A percentile compares a stretch with the other conserved stretches of the same genome.
Conservation (phyloP, 495 filamentous ascomycete species). For the Antarctomyces pellizariae region DNA sequence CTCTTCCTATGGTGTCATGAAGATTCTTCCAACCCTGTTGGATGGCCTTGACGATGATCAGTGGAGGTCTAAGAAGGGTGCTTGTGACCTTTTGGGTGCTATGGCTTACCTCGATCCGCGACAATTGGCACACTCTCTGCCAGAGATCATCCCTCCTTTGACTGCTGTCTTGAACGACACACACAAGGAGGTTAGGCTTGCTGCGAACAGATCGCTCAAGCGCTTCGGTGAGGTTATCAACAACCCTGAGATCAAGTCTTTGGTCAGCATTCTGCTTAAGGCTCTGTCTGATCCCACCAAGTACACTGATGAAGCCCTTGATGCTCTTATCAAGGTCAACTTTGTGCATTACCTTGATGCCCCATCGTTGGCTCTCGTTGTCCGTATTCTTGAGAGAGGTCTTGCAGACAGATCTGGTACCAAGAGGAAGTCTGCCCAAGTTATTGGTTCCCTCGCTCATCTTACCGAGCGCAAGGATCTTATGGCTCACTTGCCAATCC, state of each 20-base stretch:
- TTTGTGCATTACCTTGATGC: constrained; percentile 95
- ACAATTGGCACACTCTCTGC: constrained; percentile 74
- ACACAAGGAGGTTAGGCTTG: constrained; percentile 82
- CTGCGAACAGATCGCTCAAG: constrained; percentile 87
- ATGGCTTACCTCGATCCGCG: constrained; percentile 97
- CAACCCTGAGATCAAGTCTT: constrained; percentile 83
- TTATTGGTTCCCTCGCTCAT: constrained; percentile 92
- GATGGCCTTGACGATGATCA: constrained; percentile 86
- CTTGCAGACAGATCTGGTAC: constrained; percentile 76
- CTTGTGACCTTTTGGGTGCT: constrained; percentile 83
- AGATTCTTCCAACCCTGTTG: constrained; percentile 74
- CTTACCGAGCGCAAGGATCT: constrained; percentile 91
- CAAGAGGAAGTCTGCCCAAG: constrained; percentile 85
- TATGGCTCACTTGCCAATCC: constrained; percentile 69
- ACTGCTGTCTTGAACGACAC: constrained; percentile 89
- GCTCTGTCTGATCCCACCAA: constrained; percentile 94
- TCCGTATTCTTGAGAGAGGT: constrained; percentile 83
- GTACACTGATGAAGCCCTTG: constrained; percentile 85
- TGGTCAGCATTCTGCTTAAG: constrained; percentile 80
- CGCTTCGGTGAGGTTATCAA: constrained; percentile 95
- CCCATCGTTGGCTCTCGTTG: constrained; percentile 80
- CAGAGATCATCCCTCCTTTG: constrained; percentile 87
- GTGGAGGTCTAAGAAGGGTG: constrained; percentile 96
- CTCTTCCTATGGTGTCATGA: constrained; percentile 87
- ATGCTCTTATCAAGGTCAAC: constrained; percentile 80